Evolutionary conservation across 2,329 filamentous ascomycete species (phyloP).

Genomic region (Beauveria sp.): DNA sequence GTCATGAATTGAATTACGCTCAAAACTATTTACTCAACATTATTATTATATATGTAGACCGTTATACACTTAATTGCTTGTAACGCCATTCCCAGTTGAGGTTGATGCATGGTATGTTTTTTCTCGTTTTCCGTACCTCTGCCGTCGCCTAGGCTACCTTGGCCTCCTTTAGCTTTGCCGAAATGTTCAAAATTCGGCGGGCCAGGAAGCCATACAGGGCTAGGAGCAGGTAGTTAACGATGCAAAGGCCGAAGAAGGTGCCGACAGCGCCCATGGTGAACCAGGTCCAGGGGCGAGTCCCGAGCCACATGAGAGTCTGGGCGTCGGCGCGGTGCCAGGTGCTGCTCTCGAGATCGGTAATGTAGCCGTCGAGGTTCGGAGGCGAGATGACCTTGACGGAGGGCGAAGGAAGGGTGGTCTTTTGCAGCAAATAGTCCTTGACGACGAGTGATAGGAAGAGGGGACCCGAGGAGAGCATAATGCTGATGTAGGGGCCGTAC

Average conservation of each 20-base stretch:
- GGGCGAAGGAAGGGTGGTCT: constrained; percentile 24
- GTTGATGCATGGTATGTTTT: not conserved
- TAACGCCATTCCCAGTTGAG: constrained; percentile 3
- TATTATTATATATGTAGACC: constrained; percentile 12
- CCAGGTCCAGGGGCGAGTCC: constrained; percentile 27
- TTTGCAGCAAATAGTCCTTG: constrained; percentile 60
- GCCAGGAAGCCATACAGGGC: constrained; percentile 19
- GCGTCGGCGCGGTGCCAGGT: constrained; percentile 42
- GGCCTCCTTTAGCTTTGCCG: constrained; percentile 8
- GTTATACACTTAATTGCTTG: constrained; percentile 6
- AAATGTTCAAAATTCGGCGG: not conserved
- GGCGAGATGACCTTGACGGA: constrained; percentile 23
- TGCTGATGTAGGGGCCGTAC: constrained; percentile 61
- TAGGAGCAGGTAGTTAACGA: constrained; percentile 15
- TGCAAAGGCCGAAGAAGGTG: constrained; percentile 14
- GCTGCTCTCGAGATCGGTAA: constrained; percentile 30
- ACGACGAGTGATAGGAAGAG: constrained; percentile 69
- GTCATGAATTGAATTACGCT: constrained; percentile 6
- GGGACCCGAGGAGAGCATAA: constrained; percentile 73
- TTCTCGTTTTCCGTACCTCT: not conserved
- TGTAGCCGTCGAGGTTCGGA: constrained; percentile 21
- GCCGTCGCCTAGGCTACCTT: not conserved
- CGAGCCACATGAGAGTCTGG: constrained; percentile 40
- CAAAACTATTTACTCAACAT: constrained; percentile 11
- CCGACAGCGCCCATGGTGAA: constrained; percentile 22